Percentiles rank a stretch among this genome's conserved stretches.
Evolutionary conservation across 345 rosid species (phyloP).

Genomic region (Citrus cavaleriei): DNA sequence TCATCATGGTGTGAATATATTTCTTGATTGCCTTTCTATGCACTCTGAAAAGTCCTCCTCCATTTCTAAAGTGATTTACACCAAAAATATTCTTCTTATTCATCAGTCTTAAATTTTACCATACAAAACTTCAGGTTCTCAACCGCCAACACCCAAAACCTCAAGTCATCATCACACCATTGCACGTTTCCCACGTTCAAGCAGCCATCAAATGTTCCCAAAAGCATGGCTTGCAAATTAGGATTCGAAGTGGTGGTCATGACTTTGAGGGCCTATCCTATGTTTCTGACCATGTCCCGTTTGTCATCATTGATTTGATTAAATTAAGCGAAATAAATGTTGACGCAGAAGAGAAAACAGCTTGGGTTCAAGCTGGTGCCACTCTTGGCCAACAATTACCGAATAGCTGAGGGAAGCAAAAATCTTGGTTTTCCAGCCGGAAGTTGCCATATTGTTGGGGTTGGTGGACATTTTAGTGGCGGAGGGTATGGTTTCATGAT

Average conservation of each 20-base stretch:
- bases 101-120: no score
- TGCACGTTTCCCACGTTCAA: not conserved
- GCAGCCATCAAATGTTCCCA: not conserved
- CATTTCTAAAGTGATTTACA: no score
- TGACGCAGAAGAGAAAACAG: slow-evolving; percentile 9
- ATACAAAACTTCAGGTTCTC: slow-evolving; percentile 15
- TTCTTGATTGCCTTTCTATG: no score
- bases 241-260: slow-evolving; percentile 13
- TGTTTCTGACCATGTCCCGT: no score
- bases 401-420: slow-evolving; percentile 15
- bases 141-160: slow-evolving; percentile 22
- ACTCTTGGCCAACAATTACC: slow-evolving; percentile 23
- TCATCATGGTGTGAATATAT: no score
- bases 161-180: slow-evolving; percentile 17
- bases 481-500: slow-evolving; percentile 59
- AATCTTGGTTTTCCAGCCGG: slow-evolving; percentile 31
- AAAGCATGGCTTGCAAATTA: not conserved
- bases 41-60: no score
- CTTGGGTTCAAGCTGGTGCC: slow-evolving; percentile 28
- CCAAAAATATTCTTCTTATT: no score
- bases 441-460: slow-evolving; percentile 33
- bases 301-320: slow-evolving; percentile 21
- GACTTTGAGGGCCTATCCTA: slow-evolving; percentile 8
- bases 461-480: slow-evolving; percentile 57
- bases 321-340: slow-evolving; percentile 3